phyloP scores from a whole-genome alignment of 2,329 filamentous ascomycete species.

The Arachnopeziza araneosa region DNA sequence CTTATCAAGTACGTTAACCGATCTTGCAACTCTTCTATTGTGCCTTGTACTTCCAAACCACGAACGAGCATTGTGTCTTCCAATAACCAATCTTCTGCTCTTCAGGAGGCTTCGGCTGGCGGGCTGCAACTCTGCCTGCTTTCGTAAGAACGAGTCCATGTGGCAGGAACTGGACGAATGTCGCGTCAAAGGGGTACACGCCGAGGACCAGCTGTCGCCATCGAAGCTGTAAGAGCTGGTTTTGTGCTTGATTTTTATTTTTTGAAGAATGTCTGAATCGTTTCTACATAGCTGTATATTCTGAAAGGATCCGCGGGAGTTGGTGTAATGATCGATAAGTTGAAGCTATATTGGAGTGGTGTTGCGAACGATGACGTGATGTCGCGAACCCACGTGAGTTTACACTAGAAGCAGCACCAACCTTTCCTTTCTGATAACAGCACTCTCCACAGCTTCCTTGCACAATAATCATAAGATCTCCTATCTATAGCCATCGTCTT shows the following conservation, averaged over 20 bases:
- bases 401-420: not conserved
- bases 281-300: not conserved
- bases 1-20: no score
- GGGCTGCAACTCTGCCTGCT: slow-evolving; percentile 45
- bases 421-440: not conserved
- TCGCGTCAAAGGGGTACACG: not conserved
- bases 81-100: not conserved
- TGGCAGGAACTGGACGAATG: slow-evolving; percentile 50
- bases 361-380: not conserved
- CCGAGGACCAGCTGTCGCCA: not conserved
- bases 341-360: no score
- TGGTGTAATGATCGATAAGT: no score
- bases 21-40: not conserved
- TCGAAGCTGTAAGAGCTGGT: not conserved
- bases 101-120: slow-evolving; percentile 1
- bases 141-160: slow-evolving; percentile 56
- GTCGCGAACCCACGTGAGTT: not conserved
- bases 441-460: no score
- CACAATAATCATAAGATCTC: no score
- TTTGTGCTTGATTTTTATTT: slow-evolving; percentile 3
- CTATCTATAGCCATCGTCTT: no score
- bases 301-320: not conserved
- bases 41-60: not conserved
- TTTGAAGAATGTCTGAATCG: not conserved
- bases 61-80: not conserved